These are phyloP conservation scores for Symbiotaphrina buchneri DNA, from an alignment of 495 filamentous ascomycete genomes.

Conservation along the genomic window DNA sequence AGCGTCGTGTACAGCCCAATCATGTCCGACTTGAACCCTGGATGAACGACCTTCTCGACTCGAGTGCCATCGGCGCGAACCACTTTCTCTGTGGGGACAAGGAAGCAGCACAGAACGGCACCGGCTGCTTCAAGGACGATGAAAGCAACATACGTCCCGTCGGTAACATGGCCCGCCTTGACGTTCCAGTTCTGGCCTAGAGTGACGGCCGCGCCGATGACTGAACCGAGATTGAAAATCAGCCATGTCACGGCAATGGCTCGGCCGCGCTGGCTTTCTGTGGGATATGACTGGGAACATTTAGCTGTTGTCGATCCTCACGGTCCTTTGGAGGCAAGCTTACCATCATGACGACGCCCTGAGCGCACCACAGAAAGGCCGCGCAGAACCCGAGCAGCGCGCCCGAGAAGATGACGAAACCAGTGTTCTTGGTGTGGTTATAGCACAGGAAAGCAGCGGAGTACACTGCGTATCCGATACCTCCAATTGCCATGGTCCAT, in stretches of 20 bases:
- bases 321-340: no score
- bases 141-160: slow-evolving; percentile 2
- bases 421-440: no score
- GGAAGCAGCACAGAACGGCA: not conserved
- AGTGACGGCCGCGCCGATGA: not conserved
- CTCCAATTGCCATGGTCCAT: no score
- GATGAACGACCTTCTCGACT: slow-evolving; percentile 1
- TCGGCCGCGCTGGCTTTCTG: not conserved
- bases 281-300: no score
- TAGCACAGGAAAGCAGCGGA: no score
- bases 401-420: slow-evolving; percentile 1
- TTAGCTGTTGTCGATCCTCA: no score
- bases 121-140: not conserved
- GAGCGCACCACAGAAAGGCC: slow-evolving; percentile 1
- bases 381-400: not conserved
- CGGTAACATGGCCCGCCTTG: not conserved
- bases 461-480: no score
- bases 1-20: slow-evolving; percentile 58
- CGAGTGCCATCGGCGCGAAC: slow-evolving; percentile 9
- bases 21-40: slow-evolving; percentile 41
- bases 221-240: not conserved
- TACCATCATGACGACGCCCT: slow-evolving; percentile 3
- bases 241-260: not conserved
- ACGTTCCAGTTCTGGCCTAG: not conserved
- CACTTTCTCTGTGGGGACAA: slow-evolving; percentile 20